A percentile compares a stretch with the other conserved stretches of the same genome.
These are phyloP conservation scores for Ligustrum vulgare DNA, from an alignment of 257 asterid genomes.

Conservation along the genomic window DNA sequence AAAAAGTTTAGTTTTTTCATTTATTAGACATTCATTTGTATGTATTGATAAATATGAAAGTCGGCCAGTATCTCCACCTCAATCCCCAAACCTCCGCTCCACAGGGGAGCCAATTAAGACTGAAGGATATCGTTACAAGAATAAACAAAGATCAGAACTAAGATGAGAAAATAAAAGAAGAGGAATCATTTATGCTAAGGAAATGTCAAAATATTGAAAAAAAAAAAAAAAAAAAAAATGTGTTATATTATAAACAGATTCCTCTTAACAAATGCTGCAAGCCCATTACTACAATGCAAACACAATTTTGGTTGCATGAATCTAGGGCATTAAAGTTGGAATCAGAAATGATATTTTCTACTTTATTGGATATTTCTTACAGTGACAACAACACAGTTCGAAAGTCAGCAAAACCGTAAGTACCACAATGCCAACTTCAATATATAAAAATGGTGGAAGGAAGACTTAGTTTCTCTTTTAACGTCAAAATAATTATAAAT, in stretches of 20 bases:
- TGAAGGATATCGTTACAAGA: background rate
- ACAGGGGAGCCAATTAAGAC: background rate
- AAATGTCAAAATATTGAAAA: no score
- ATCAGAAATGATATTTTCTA: no score
- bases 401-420: no score
- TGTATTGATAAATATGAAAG: background rate
- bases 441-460: background rate
- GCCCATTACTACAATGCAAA: background rate
- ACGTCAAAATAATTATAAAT: no score
- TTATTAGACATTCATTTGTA: background rate
- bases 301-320: background rate
- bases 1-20: background rate
- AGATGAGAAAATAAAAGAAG: background rate
- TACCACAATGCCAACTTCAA: no score
- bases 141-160: background rate
- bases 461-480: background rate
- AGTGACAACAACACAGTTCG: no score
- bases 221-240: no score
- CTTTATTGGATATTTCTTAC: no score
- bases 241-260: background rate
- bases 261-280: background rate
- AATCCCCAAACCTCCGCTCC: background rate
- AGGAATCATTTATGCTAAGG: background rate
- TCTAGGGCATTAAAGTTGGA: no score
- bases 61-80: background rate